Evolutionary conservation across 1,139 yeast genomes (phyloP).

Genomic region (Candida tetrigidarum): DNA sequence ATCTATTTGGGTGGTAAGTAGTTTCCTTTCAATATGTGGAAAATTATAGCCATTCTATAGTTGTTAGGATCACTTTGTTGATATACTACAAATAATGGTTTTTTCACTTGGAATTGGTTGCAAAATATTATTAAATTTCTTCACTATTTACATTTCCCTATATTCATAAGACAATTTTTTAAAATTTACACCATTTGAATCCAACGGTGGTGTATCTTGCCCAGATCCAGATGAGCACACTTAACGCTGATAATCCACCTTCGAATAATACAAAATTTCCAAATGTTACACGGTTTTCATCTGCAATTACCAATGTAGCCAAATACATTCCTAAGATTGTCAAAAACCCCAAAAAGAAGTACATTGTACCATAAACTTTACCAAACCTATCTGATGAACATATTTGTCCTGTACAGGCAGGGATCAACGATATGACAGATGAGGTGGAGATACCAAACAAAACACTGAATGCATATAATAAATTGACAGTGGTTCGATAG

Average conservation of each 20-base stretch:
- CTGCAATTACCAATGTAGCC: constrained; percentile 30
- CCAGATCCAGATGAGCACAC: constrained; percentile 25
- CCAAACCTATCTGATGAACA: constrained; percentile 69
- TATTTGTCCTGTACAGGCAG: constrained; percentile 60
- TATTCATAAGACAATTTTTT: no score
- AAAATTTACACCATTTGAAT: constrained; percentile 29
- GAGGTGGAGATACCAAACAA: constrained; percentile 35
- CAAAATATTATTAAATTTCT: no score
- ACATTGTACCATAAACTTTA: constrained; percentile 69
- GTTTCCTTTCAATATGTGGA: no score
- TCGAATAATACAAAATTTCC: constrained; percentile 31
- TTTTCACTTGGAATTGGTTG: no score
- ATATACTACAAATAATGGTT: no score
- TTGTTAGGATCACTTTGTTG: no score
- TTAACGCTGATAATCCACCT: constrained; percentile 27
- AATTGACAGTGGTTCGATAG: constrained; percentile 2
- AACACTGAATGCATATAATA: constrained; percentile 29
- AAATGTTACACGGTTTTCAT: constrained; percentile 21
- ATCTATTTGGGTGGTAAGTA: no score
- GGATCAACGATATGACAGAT: constrained; percentile 35
- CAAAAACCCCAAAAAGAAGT: constrained; percentile 64
- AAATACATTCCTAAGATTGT: constrained; percentile 46
- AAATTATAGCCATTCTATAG: no score
- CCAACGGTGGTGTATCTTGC: constrained; percentile 30
- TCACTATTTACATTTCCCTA: no score